Conservation (phyloP, 2,329 filamentous ascomycete species). For the Lachnellula hyalina region DNA sequence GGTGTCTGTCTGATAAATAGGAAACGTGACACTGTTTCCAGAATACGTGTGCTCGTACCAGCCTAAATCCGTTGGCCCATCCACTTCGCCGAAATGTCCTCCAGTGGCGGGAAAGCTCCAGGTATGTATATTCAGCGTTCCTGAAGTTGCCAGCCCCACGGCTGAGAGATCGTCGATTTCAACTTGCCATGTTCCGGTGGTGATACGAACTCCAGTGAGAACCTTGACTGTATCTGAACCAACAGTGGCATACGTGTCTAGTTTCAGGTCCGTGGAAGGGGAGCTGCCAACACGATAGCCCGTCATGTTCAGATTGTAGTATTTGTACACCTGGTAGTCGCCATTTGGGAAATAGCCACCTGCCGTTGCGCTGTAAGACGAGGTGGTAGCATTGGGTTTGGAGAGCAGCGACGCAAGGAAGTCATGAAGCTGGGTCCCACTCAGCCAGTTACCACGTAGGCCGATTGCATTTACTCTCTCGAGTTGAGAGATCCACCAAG, state of each 20-base stretch:
- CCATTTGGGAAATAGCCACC: constrained; percentile 37
- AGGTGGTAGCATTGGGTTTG: constrained; percentile 15
- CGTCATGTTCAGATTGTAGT: constrained; percentile 41
- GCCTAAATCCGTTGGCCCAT: constrained; percentile 28
- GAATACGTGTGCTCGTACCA: constrained; percentile 31
- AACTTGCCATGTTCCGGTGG: constrained; percentile 22
- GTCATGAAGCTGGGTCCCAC: constrained; percentile 17
- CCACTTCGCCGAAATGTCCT: constrained; percentile 19
- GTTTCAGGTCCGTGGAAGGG: constrained; percentile 22
- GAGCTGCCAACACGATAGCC: constrained; percentile 36
- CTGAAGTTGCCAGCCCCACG: constrained; percentile 17
- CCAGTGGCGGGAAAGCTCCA: constrained; percentile 25
- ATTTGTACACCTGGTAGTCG: constrained; percentile 44
- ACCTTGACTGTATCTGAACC: constrained; percentile 17
- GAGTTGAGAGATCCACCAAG: constrained; percentile 21
- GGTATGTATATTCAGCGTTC: constrained; percentile 21
- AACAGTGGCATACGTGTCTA: constrained; percentile 22
- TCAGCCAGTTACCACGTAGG: constrained; percentile 21
- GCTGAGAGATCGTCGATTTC: constrained; percentile 17
- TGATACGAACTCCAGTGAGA: constrained; percentile 15
- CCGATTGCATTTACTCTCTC: constrained; percentile 20
- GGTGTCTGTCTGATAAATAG: constrained; percentile 34
- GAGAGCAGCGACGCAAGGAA: constrained; percentile 20
- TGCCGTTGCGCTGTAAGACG: constrained; percentile 13
- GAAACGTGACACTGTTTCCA: constrained; percentile 33